Evolutionary conservation across 2,329 filamentous ascomycete species (phyloP).

Genomic region (Cladosporium sp.): DNA sequence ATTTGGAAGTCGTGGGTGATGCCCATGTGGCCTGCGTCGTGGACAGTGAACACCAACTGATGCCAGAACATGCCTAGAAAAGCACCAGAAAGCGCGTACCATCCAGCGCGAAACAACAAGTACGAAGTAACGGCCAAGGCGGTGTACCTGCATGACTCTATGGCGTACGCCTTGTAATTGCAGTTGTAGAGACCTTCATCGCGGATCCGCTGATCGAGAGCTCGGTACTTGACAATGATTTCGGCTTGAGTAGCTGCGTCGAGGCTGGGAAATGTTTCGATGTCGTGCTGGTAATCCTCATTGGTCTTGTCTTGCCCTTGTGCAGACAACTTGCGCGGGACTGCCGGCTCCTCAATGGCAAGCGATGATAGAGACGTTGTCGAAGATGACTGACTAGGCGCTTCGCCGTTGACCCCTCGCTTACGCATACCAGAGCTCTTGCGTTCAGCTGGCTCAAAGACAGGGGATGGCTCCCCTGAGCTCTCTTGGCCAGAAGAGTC

Average conservation of each 20-base stretch:
- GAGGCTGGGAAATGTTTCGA: constrained; percentile 74
- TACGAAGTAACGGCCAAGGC: constrained; percentile 62
- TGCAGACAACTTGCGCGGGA: constrained; percentile 42
- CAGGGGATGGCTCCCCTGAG: constrained; percentile 55
- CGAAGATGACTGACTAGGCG: constrained; percentile 41
- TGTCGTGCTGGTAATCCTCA: constrained; percentile 71
- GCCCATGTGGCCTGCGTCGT: constrained; percentile 96
- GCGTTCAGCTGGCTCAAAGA: constrained; percentile 53
- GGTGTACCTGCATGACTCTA: constrained; percentile 70
- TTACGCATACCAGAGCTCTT: neutral
- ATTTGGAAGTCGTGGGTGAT: constrained; percentile 86
- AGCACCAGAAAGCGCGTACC: constrained; percentile 59
- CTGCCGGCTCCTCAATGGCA: constrained; percentile 36
- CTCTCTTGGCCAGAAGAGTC: constrained; percentile 29
- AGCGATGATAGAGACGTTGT: constrained; percentile 57
- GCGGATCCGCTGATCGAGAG: constrained; percentile 66
- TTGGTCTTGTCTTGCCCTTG: constrained; percentile 69
- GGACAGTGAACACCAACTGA: constrained; percentile 87
- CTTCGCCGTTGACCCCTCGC: neutral
- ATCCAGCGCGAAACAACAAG: constrained; percentile 37
- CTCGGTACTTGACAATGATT: constrained; percentile 79
- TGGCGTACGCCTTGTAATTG: constrained; percentile 73
- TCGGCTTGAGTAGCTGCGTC: constrained; percentile 68
- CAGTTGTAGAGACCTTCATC: constrained; percentile 77
- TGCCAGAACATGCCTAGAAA: constrained; percentile 88